Conservation (phyloP, 2,329 filamentous ascomycete genomes). For the Alternaria sp. region DNA sequence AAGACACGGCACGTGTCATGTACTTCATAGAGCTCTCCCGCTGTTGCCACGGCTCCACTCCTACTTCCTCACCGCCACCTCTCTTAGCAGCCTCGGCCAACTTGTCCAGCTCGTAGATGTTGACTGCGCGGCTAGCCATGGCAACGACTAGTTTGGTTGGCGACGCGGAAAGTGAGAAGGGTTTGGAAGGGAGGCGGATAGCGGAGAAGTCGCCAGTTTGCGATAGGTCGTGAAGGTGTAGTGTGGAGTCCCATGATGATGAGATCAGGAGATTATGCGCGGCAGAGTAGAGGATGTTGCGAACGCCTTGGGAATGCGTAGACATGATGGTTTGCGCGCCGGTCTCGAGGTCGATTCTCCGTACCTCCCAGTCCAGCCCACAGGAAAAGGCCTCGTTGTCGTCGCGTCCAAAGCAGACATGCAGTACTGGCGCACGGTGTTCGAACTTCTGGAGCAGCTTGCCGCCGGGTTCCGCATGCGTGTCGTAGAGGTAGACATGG, state of each 20-base stretch:
- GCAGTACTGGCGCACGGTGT: constrained; percentile 84
- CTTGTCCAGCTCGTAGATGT: constrained; percentile 87
- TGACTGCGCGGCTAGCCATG: constrained; percentile 91
- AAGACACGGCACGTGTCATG: constrained; percentile 89
- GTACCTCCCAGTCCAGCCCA: constrained; percentile 86
- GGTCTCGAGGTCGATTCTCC: constrained; percentile 77
- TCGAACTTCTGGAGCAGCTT: constrained; percentile 76
- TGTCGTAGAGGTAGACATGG: constrained; percentile 88
- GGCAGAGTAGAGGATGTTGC: constrained; percentile 81
- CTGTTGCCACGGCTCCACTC: constrained; percentile 85
- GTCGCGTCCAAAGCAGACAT: constrained; percentile 86
- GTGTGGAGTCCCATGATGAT: constrained; percentile 89
- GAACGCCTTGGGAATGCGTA: constrained; percentile 80
- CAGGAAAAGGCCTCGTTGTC: constrained; percentile 86
- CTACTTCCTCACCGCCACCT: constrained; percentile 44
- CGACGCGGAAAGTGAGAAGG: constrained; percentile 81
- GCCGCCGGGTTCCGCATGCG: constrained; percentile 66
- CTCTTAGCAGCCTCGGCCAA: constrained; percentile 58
- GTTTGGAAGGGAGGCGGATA: constrained; percentile 81
- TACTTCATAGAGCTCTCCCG: constrained; percentile 95
- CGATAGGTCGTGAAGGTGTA: constrained; percentile 80
- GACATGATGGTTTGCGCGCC: constrained; percentile 78
- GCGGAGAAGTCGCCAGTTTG: constrained; percentile 65
- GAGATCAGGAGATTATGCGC: constrained; percentile 82
- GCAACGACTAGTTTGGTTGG: constrained; percentile 90